These are phyloP conservation scores for Amphibolis antarctica DNA, from an alignment of 106 monocot genomes.

Conservation along the genomic window DNA sequence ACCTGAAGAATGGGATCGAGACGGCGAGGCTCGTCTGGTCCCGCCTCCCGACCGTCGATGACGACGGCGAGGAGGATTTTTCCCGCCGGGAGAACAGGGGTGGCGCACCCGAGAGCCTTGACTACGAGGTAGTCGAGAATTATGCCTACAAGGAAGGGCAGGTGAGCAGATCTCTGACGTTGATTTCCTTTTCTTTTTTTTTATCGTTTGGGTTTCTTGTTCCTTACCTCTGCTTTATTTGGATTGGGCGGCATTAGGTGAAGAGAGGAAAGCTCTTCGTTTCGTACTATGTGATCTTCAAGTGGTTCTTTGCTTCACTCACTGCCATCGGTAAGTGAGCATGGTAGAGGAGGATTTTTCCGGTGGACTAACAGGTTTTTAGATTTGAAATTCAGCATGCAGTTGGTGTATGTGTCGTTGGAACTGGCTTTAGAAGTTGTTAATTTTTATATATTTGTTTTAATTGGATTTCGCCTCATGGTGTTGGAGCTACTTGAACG, in stretches of 20 bases:
- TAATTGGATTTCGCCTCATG: too few species aligned
- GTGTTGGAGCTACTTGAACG: too few species aligned
- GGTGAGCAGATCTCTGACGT: constrained; percentile 18
- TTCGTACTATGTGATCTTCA: constrained; percentile 67
- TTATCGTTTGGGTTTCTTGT: background rate
- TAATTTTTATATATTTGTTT: too few species aligned
- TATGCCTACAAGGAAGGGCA: constrained; percentile 81
- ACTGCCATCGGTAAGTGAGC: constrained; percentile 74
- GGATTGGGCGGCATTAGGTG: constrained; percentile 30
- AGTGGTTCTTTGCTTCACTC: constrained; percentile 87
- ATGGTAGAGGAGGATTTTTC: background rate
- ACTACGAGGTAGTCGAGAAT: constrained; percentile 95
- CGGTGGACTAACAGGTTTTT: background rate
- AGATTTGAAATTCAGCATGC: background rate
- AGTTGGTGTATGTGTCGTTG: too few species aligned
- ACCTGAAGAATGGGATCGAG: constrained; percentile 73
- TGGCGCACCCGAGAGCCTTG: constrained; percentile 66
- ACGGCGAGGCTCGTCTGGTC: constrained; percentile 68
- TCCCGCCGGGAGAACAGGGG: constrained; percentile 9
- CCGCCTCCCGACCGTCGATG: constrained; percentile 49
- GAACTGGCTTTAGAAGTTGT: too few species aligned
- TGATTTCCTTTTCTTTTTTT: background rate
- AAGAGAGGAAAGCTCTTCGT: constrained; percentile 70
- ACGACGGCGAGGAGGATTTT: constrained; percentile 28
- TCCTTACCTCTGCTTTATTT: constrained; percentile 3